Conservation (phyloP, 768 basidiomycete genomes). For the Clathrus columnatus region DNA sequence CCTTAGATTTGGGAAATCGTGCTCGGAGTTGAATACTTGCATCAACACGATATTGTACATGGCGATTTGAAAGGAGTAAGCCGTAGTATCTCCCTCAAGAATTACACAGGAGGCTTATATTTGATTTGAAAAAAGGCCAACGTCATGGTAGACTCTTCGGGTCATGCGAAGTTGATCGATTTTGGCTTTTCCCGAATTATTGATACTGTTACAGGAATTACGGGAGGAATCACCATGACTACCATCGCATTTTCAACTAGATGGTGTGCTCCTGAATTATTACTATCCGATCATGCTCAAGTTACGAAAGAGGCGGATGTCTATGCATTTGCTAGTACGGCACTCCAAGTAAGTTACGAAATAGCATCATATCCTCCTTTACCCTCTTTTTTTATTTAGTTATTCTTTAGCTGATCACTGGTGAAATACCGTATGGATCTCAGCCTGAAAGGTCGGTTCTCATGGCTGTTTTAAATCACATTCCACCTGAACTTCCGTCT, state of each 20-base stretch:
- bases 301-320: constrained; percentile 2
- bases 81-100: not conserved
- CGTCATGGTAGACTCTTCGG: constrained; percentile 8
- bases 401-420: not conserved
- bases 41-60: constrained; percentile 16
- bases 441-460: not conserved
- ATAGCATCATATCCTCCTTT: not conserved
- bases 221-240: not conserved
- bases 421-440: not conserved
- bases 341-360: not conserved
- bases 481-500: not conserved
- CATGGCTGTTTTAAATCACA: not conserved
- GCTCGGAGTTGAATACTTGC: constrained; percentile 16
- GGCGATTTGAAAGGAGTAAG: constrained; percentile 19
- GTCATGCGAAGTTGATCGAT: constrained; percentile 9
- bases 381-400: not conserved
- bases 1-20: constrained; percentile 15
- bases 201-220: not conserved
- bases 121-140: constrained; percentile 1
- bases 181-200: constrained; percentile 12
- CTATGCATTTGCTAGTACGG: constrained; percentile 7
- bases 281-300: not conserved
- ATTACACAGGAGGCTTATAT: no score
- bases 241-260: not conserved
- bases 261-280: constrained; percentile 7